Base-by-base conservation (phyloP, 805 yeast genomes). In the Ogataea minuta region DNA sequence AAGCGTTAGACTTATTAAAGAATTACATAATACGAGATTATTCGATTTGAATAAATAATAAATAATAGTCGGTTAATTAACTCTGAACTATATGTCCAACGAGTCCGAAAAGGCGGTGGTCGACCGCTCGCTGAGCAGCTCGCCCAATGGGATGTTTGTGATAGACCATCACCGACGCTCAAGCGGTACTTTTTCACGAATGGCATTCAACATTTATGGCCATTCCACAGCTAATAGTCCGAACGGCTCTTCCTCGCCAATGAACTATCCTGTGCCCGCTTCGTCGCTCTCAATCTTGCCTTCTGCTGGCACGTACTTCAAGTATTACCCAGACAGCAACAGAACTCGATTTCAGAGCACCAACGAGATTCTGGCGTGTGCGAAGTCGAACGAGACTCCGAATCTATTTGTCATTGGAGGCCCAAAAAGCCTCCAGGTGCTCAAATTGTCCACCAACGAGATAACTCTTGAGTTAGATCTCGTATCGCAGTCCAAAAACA, bases 141-240 rank as follows among this genome's bases (percentile, higher is more conserved):
- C 56, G 9, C 53, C 59, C 12, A 41, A 46, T 17, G 46, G 61
- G 7, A 42, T 52, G 31, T 37, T 42, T 34, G 28, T 50, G 17
- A 31, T 41, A 23, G 62, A 52, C 23, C 48, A 48, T 12, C 52
- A 51, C 19, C 45, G 65, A 28, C 46, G 60, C 17, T 52, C 59
- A 3, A 57, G 64, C 39, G 64, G 64, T 2, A 52, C 48, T 24
- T 59, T 76, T 43, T 76, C 82, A 4, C 65, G 79, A 31, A 70
- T 78, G 57, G 82, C 84, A 0, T 77, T 74, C 63, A 74, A 76
- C 49, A 74, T 77, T 25, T 78, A 78, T 56, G 82, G 82, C 13
- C 53, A 48, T 23, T 52, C 63, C 13, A 49, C 59, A 9, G 43
- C 28, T 16, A 37, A 17, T 20, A 44, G 40, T n/a, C 41, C 42